These are phyloP conservation scores for Kluyveromyces starmeri DNA, from an alignment of 805 yeast species.

Conservation along the genomic window DNA sequence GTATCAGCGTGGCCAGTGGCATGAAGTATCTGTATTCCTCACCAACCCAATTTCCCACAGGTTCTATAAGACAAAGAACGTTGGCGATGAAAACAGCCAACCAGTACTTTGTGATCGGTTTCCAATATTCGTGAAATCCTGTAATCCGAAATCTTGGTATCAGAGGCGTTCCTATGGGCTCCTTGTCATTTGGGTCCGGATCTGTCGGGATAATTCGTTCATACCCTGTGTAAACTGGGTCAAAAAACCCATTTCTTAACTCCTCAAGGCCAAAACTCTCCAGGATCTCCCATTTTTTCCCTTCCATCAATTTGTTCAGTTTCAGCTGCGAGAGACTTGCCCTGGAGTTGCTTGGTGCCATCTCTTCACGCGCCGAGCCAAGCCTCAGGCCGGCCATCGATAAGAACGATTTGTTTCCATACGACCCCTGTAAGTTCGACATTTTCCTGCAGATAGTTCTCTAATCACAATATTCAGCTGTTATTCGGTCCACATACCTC, in stretches of 20 bases:
- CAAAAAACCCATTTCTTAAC: conserved; percentile 41
- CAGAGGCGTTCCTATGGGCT: not conserved
- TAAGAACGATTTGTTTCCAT: conserved; percentile 16
- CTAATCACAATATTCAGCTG: too few relatives aligned
- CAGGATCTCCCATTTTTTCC: conserved; percentile 26
- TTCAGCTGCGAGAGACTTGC: conserved; percentile 31
- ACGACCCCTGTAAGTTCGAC: conserved; percentile 19
- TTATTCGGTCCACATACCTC: too few relatives aligned
- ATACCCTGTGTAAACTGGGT: conserved; percentile 33
- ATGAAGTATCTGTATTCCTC: conserved; percentile 30
- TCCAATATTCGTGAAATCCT: conserved; percentile 11
- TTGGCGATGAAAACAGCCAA: conserved; percentile 35
- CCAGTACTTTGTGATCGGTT: conserved; percentile 25
- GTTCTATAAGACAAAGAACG: conserved; percentile 32
- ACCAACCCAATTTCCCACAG: conserved; percentile 37
- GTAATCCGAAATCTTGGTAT: not conserved
- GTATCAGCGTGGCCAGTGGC: conserved; percentile 35
- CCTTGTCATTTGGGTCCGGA: not conserved
- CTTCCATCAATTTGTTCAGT: conserved; percentile 22
- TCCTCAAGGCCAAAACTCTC: conserved; percentile 35
- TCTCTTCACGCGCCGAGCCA: not conserved
- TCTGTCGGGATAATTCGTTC: conserved; percentile 10
- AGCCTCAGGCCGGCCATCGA: conserved; percentile 12
- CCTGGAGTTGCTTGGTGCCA: conserved; percentile 18
- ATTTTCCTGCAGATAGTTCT: too few relatives aligned